phyloP scores from a whole-genome alignment of 805 yeast genomes.

The Cephaloascus fragrans region DNA sequence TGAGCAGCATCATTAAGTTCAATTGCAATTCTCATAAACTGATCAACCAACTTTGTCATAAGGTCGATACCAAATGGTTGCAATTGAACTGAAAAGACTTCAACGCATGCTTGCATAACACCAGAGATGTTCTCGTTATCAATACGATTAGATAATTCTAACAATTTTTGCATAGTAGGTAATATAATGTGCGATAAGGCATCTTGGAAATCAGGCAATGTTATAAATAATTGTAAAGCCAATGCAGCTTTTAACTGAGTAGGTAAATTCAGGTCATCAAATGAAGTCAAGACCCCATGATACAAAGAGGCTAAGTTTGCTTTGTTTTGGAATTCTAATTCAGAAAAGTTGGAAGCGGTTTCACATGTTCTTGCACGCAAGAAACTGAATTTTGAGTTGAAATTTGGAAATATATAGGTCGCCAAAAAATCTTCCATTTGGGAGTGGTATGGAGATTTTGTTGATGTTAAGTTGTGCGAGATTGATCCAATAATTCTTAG shows the following conservation, averaged over 20 bases:
- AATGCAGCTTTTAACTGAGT: constrained; percentile 78
- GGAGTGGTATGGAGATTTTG: constrained; percentile 44
- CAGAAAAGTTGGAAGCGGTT: constrained; percentile 54
- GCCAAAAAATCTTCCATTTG: constrained; percentile 66
- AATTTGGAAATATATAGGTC: constrained; percentile 60
- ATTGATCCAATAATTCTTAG: constrained; percentile 72
- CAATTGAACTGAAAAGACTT: constrained; percentile 74
- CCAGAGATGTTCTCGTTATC: constrained; percentile 83
- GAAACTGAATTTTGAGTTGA: constrained; percentile 51
- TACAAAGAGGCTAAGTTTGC: constrained; percentile 33
- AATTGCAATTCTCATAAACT: constrained; percentile 58
- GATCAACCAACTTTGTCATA: constrained; percentile 54
- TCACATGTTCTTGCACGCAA: constrained; percentile 71
- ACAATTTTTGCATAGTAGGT: constrained; percentile 71
- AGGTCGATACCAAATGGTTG: constrained; percentile 27
- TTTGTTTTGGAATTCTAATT: constrained; percentile 40
- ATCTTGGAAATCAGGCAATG: constrained; percentile 54
- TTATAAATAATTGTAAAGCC: constrained; percentile 73
- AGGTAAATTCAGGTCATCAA: constrained; percentile 51
- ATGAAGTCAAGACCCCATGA: constrained; percentile 19
- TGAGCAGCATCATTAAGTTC: constrained; percentile 56
- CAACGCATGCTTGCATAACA: constrained; percentile 94
- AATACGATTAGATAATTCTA: constrained; percentile 66
- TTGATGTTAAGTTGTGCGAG: constrained; percentile 43
- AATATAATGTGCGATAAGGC: constrained; percentile 62